Percentiles rank a stretch among this genome's conserved stretches.
These are phyloP conservation scores for Fusarium sublunatum DNA, from an alignment of 2,329 filamentous ascomycete species.

Conservation along the genomic window DNA sequence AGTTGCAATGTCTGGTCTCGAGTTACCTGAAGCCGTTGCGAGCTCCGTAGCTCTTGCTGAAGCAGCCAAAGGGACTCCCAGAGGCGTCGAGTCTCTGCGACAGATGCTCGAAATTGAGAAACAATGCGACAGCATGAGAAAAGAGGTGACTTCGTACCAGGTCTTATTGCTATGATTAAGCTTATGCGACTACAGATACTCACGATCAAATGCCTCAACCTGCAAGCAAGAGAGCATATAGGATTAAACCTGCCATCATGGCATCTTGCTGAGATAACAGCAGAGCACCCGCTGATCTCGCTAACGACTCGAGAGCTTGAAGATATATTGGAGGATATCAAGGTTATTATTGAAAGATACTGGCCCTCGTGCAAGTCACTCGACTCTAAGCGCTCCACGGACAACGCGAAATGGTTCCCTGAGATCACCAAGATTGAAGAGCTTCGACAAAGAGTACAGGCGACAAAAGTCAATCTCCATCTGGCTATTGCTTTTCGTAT, in stretches of 20 bases:
- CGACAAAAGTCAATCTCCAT: neutral
- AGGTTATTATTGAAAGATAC: neutral
- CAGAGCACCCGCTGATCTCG: slow-evolving; percentile 10
- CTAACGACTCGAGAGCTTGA: neutral
- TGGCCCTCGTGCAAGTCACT: neutral
- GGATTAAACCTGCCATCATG: neutral
- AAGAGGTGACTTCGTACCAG: neutral
- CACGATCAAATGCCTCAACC: slow-evolving; percentile 21
- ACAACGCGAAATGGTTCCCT: slow-evolving; percentile 23
- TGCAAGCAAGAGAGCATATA: slow-evolving; percentile 1
- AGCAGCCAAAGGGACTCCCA: slow-evolving; percentile 14
- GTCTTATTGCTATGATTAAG: fast-evolving
- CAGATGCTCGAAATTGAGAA: slow-evolving; percentile 4
- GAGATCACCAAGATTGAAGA: slow-evolving; percentile 14
- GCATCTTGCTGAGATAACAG: neutral
- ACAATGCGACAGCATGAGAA: neutral
- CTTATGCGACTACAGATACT: slow-evolving; percentile 1
- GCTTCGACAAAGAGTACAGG: slow-evolving; percentile 15
- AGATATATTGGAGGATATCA: slow-evolving; percentile 3
- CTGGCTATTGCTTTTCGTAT: slow-evolving; percentile 3
- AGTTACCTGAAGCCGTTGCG: slow-evolving; percentile 26
- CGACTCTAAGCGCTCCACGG: neutral
- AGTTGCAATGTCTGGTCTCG: slow-evolving; percentile 15
- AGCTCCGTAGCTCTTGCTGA: slow-evolving; percentile 27
- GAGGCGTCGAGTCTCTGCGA: slow-evolving; percentile 17